Percentiles rank a stretch among this genome's conserved stretches.
Conservation (phyloP, 2,329 filamentous ascomycete genomes). For the Aureobasidium sp. region DNA sequence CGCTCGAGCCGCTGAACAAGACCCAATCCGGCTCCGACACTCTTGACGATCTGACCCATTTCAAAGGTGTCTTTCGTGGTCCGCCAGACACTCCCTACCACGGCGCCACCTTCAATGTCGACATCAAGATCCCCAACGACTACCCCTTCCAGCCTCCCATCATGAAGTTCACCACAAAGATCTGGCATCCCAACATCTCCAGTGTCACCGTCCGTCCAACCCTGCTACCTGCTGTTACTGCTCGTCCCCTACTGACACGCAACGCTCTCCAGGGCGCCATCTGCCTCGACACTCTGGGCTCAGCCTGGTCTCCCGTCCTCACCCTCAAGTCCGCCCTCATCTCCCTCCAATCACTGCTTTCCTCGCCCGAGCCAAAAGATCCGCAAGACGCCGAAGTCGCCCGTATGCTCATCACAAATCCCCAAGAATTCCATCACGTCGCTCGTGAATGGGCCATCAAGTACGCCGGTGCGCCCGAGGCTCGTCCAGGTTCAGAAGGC, state of each 20-base stretch:
- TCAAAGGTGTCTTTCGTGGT: slow-evolving; percentile 71
- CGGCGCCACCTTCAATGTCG: slow-evolving; percentile 72
- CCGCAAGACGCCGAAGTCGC: slow-evolving; percentile 96
- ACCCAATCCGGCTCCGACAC: slow-evolving; percentile 39
- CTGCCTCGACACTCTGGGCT: slow-evolving; percentile 84
- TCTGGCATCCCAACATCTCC: slow-evolving; percentile 97
- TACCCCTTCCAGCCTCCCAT: slow-evolving; percentile 90
- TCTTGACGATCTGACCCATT: slow-evolving; percentile 67
- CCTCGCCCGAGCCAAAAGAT: slow-evolving; percentile 89
- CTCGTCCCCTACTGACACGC: slow-evolving; percentile 24
- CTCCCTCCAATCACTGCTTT: slow-evolving; percentile 86
- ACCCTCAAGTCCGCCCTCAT: slow-evolving; percentile 94
- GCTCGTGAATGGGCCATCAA: slow-evolving; percentile 87
- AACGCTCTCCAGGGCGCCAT: slow-evolving; percentile 74
- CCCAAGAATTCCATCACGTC: slow-evolving; percentile 69
- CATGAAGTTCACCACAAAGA: slow-evolving; percentile 87
- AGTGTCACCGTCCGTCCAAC: slow-evolving; percentile 64
- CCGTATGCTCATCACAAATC: slow-evolving; percentile 74
- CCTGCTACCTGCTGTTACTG: background rate
- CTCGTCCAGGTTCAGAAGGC: slow-evolving; percentile 43
- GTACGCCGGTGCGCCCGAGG: slow-evolving; percentile 68
- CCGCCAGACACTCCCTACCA: slow-evolving; percentile 92
- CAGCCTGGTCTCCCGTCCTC: slow-evolving; percentile 89
- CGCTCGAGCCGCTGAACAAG: slow-evolving; percentile 47
- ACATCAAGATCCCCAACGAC: slow-evolving; percentile 78